Evolutionary conservation across 257 asterid genomes (phyloP), one percentile per base, ranked within the genome.

Genomic region (Plectranthus barbatus): DNA sequence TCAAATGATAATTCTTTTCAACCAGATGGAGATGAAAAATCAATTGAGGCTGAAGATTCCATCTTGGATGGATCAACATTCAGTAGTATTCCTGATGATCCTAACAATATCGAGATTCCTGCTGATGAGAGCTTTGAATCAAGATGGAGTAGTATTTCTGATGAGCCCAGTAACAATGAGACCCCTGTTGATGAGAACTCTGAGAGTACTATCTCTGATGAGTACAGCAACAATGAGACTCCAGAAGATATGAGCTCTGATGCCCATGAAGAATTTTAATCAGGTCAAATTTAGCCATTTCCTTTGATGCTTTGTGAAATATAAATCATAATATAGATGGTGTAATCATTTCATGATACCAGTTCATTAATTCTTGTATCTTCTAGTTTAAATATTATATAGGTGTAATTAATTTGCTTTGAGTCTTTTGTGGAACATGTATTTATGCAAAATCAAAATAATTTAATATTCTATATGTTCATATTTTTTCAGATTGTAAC

Each of bases 241-340:
- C 71, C 85, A 17, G 58, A 36, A 46, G 60, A 48, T 21, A 36
- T 11, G 60, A 74, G 70, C 69, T 55, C 73, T n/a, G 77, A 69
- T 56, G 67, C 64, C 37, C 81, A 34, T 52, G 95, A 81, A 57
- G 97, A 90, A 71, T 69, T 87, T 29, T 90, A 77, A 71, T 57
- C 61, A 70, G 79, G 83, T 72, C 61, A 62, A 49, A 47, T 59
- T 41, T 48, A 46, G 63, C 29, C 36, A 36, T 37, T 39, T 72
- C 17, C 24, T 68, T 47, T 31, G 24, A 44, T 60, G 12, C 21
- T 64, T 37, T 52, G 39, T 55, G 40, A 40, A 45, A 13, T 47
- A 33, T 31, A n/a, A 63, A 36, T 70, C 53, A 50, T 52, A 5
- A 19, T 52, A 20, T 62, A 19, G 31, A 51, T 23, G 57, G 20